Percentiles rank a stretch among this genome's conserved stretches.
Conservation (phyloP, 305 asterid genomes). For the Lippia alba region DNA sequence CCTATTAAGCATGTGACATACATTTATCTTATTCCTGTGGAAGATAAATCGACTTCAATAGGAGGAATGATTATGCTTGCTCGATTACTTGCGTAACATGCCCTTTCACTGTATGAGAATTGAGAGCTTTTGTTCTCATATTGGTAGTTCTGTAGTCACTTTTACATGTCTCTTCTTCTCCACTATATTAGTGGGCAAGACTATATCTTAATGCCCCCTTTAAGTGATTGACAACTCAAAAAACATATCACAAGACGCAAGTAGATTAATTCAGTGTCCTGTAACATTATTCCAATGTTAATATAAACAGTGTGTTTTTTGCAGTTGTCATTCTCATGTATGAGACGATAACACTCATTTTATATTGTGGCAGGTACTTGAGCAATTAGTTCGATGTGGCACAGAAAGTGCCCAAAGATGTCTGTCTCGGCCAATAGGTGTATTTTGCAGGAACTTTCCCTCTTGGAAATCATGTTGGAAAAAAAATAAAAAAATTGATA, state of each 20-base stretch:
- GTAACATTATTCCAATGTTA: neutral
- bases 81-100: conserved; percentile 13
- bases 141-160: conserved; percentile 20
- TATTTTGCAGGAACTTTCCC: conserved; percentile 39
- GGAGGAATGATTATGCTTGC: neutral
- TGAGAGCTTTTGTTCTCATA: neutral
- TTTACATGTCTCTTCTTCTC: conserved; percentile 21
- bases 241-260: neutral
- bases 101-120: neutral
- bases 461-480: conserved; percentile 19
- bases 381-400: conserved; percentile 40
- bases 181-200: conserved; percentile 29
- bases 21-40: neutral
- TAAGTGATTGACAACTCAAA: conserved; percentile 30
- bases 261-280: conserved; percentile 8
- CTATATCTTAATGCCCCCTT: conserved; percentile 20
- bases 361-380: conserved; percentile 57
- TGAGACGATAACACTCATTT: conserved; percentile 12
- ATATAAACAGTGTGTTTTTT: conserved; percentile 14
- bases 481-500: conserved; percentile 27
- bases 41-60: conserved; percentile 14
- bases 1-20: neutral
- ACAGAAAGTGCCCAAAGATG: conserved; percentile 40
- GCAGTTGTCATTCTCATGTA: neutral
- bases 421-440: conserved; percentile 34